Evolutionary conservation across 352 stramenopile genomes (phyloP).

Genomic region (Discostella stelligera): DNA sequence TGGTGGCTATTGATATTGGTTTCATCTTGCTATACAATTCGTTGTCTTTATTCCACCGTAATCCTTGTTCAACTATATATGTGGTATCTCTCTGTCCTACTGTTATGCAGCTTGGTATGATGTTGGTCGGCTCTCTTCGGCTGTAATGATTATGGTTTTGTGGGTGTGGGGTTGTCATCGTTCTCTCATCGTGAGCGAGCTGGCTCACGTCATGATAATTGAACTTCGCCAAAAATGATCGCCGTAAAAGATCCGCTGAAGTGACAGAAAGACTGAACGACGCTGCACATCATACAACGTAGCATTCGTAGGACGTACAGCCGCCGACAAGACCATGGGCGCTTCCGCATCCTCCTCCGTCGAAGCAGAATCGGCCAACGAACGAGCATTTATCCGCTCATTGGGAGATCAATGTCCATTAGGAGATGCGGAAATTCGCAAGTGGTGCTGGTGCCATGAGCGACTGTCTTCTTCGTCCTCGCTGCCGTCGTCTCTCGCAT

Average conservation of each 20-base stretch:
- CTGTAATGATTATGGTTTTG: no score
- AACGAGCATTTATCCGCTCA: constrained; percentile 37
- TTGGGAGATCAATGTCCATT: constrained; percentile 72
- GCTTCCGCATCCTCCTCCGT: constrained; percentile 21
- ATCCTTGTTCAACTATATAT: no score
- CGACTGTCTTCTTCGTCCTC: constrained; percentile 1
- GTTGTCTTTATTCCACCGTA: not conserved
- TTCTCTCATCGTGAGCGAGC: no score
- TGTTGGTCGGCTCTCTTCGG: no score
- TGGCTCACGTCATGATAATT: no score
- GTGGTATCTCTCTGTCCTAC: not conserved
- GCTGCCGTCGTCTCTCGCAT: not conserved
- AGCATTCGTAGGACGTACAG: no score
- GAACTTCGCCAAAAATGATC: no score
- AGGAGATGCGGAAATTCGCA: constrained; percentile 67
- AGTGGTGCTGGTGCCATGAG: constrained; percentile 61
- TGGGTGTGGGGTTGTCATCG: no score
- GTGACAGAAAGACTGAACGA: not conserved
- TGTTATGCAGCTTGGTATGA: no score
- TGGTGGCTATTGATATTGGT: constrained; percentile 2
- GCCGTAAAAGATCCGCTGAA: no score
- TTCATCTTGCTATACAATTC: constrained; percentile 17
- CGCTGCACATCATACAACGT: no score
- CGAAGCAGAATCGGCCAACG: constrained; percentile 16
- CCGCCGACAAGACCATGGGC: constrained; percentile 19